Percentiles rank a stretch among this genome's conserved stretches.
phyloP scores from a whole-genome alignment of 495 filamentous ascomycete genomes.

The Emericellopsis terricola region DNA sequence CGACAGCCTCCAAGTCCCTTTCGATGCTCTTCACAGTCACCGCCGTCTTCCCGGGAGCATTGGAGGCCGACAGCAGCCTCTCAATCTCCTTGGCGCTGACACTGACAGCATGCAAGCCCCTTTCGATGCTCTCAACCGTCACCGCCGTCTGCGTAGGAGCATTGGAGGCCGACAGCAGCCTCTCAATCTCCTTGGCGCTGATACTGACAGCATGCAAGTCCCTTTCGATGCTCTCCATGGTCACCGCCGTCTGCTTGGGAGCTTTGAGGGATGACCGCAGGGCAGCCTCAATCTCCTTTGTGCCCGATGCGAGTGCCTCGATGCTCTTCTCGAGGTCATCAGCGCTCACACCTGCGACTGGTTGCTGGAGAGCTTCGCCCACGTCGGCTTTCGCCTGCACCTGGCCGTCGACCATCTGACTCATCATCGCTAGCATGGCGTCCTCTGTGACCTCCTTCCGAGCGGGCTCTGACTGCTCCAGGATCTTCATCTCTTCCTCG shows the following conservation, averaged over 20 bases:
- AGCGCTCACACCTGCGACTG: background rate
- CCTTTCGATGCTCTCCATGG: conserved; percentile 1
- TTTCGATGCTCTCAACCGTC: conserved; percentile 1
- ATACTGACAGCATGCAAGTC: background rate
- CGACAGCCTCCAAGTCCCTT: background rate
- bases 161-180: background rate
- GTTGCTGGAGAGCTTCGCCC: no score
- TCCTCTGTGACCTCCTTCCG: background rate
- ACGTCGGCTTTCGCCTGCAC: background rate
- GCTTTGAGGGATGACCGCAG: background rate
- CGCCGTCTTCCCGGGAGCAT: no score
- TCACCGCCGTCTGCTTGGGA: background rate
- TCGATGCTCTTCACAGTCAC: conserved; percentile 1
- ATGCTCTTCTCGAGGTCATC: conserved; percentile 1
- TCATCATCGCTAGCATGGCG: background rate
- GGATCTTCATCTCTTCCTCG: conserved; percentile 2
- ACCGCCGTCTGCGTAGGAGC: background rate
- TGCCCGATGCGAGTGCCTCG: background rate
- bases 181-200: background rate
- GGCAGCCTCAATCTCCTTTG: background rate
- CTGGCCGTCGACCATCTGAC: background rate
- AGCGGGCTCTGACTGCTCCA: background rate
- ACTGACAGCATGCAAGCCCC: background rate
- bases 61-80: background rate
- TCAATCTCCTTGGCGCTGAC: background rate